Base-by-base conservation (phyloP, 1,284 basidiomycete genomes). In the Cryptococcus amylolentus region DNA sequence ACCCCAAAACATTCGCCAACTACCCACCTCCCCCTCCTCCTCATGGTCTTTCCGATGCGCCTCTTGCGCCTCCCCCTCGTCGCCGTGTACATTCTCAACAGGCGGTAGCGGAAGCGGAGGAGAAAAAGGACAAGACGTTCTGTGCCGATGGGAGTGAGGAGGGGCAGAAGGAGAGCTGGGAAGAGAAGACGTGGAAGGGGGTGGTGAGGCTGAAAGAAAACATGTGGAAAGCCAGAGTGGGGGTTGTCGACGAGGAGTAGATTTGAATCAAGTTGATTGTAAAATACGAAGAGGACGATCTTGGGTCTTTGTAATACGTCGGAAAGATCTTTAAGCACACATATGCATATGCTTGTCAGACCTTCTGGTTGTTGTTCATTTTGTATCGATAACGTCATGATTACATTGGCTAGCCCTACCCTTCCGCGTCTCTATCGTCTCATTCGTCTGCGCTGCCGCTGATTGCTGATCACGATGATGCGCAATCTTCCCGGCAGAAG, bases 141-240 rank as follows among this genome's bases (percentile, higher is more conserved):
- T 35, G 31, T 35, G 31, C 10, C 31, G 63, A 60, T 63, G 71
- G 42, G 60, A 66, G 23, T 26, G 38, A 44, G 4, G 35, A 20
- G 16, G 50, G 27, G 20, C 58, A 84, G 16, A 84, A 86, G 42
- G 79, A 83, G 23, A 87, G 84, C 3, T 95, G 91, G 92, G 93
- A 95, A 77, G 89, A 90, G 70, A 83, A 87, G 58, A 87, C 88
- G 42, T 96, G 91, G 91, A 87, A 85, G 67, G 87, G 91, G 77
- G 77, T 96, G 14, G 81, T 88, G 8, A 82, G 82, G 54, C 74
- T 96, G 63, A 86, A 87, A 66, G 91, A 95, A 77, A 87, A 88
- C 52, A 91, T 95, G 88, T 93, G 89, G 77, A 91, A 86, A 84
- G 87, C 91, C 38, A 79, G 91, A 52, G 79, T 92, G 37, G 91